A percentile compares a stretch with the other conserved stretches of the same genome.
Evolutionary conservation across 352 stramenopile genomes (phyloP).

Genomic region (Phytophthora capsici): DNA sequence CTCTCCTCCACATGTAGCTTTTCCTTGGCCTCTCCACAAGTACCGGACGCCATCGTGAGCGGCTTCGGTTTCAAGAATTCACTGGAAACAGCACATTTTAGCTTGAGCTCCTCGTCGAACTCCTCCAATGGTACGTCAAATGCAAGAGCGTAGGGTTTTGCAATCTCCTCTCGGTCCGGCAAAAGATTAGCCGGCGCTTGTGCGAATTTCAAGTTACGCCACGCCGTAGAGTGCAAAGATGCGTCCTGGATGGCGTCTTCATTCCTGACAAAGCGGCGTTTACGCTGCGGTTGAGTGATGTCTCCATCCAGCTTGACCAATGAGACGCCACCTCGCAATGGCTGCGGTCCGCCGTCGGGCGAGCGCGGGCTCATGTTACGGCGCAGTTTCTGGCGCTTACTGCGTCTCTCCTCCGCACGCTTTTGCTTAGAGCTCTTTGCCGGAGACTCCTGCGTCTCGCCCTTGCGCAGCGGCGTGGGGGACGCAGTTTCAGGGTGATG

Average conservation of each 20-base stretch:
- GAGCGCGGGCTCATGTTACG: conserved; percentile 57
- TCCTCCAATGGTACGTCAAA: conserved; percentile 50
- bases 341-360: conserved; percentile 38
- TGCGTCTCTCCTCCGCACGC: conserved; percentile 59
- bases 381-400: conserved; percentile 49
- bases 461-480: conserved; percentile 46
- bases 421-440: conserved; percentile 46
- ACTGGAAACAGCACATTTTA: conserved; percentile 37
- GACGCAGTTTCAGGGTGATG: conserved; percentile 3
- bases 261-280: conserved; percentile 35
- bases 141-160: conserved; percentile 39
- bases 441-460: conserved; percentile 35
- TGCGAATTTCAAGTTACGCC: conserved; percentile 54
- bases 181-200: conserved; percentile 53
- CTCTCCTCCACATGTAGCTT: conserved; percentile 36
- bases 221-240: conserved; percentile 68
- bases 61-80: conserved; percentile 23
- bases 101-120: conserved; percentile 43
- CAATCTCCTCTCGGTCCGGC: conserved; percentile 23
- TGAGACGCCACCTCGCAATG: conserved; percentile 26
- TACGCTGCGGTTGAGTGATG: not conserved
- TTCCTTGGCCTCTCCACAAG: conserved; percentile 28
- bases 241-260: conserved; percentile 52
- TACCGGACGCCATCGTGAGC: conserved; percentile 34
- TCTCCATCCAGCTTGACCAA: conserved; percentile 35